Conservation (phyloP, 1,139 yeast genomes). For the Kodamaea derodonti region DNA sequence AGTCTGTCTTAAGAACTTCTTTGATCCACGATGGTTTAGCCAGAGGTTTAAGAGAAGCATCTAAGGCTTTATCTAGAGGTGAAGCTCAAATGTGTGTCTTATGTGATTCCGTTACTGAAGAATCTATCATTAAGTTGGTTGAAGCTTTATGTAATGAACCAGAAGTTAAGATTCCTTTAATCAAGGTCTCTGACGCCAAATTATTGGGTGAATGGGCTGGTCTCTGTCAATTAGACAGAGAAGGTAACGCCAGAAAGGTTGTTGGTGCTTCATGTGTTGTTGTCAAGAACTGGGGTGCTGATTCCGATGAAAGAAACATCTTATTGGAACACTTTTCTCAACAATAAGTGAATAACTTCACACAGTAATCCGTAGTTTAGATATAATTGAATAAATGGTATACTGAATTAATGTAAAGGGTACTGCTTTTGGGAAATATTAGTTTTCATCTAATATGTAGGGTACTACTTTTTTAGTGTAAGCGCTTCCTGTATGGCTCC, state of each 20-base stretch:
- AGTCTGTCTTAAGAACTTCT: constrained; percentile 97
- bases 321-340: constrained; percentile 95
- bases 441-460: too few species aligned
- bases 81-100: constrained; percentile 98
- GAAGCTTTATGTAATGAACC: constrained; percentile 99
- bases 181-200: constrained; percentile 99
- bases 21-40: constrained; percentile 99
- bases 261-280: constrained; percentile 99
- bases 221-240: constrained; percentile 99
- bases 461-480: too few species aligned
- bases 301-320: constrained; percentile 96
- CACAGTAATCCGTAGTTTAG: too few species aligned
- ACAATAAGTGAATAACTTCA: constrained; percentile 49
- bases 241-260: constrained; percentile 99
- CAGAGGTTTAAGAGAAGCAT: constrained; percentile 99
- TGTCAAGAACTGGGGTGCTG: constrained; percentile 99
- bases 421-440: constrained; percentile 1
- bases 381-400: not conserved
- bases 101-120: constrained; percentile 98
- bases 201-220: constrained; percentile 99
- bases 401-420: constrained; percentile 1
- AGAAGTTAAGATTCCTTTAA: constrained; percentile 93
- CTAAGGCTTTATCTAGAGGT: constrained; percentile 96
- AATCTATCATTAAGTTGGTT: constrained; percentile 92
- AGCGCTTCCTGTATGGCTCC: too few species aligned